Evolutionary conservation across 73 alveolate genomes (phyloP).

Genomic region (Breviolum minutum): DNA sequence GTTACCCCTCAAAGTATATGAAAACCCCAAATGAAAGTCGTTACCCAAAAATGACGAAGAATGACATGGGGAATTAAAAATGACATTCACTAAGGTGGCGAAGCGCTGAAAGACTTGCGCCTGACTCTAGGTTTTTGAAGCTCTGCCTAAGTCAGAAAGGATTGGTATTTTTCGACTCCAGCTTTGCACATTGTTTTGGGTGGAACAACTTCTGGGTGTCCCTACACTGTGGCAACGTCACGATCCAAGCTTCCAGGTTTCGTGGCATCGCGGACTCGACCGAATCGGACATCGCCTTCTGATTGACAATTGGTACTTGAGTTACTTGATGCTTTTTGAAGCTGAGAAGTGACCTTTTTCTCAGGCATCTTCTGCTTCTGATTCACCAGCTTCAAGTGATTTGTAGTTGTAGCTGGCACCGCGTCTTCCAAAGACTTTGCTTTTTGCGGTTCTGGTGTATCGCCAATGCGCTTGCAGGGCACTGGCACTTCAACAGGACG

Average conservation of each 20-base stretch:
- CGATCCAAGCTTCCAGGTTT: not conserved
- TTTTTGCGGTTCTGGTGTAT: not conserved
- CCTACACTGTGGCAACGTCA: not conserved
- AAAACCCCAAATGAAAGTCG: not conserved
- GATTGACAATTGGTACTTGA: not conserved
- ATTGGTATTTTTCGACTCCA: no score
- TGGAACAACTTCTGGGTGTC: not conserved
- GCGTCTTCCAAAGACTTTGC: not conserved
- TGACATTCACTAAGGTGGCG: not conserved
- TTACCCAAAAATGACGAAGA: not conserved
- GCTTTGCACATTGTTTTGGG: not conserved
- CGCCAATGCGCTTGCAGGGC: not conserved
- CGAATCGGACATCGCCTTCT: not conserved
- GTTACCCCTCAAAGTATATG: no score
- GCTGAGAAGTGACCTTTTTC: not conserved
- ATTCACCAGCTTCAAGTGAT: not conserved
- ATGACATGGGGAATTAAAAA: not conserved
- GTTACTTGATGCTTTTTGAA: not conserved
- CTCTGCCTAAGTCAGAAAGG: not conserved
- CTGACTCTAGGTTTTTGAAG: not conserved
- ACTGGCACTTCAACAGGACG: not conserved
- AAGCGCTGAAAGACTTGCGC: not conserved
- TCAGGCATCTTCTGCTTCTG: conserved; percentile 28
- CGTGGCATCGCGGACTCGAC: not conserved
- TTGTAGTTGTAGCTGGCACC: not conserved